Evolutionary conservation across 805 yeast species (phyloP).

Genomic region (Clavispora asparagi): DNA sequence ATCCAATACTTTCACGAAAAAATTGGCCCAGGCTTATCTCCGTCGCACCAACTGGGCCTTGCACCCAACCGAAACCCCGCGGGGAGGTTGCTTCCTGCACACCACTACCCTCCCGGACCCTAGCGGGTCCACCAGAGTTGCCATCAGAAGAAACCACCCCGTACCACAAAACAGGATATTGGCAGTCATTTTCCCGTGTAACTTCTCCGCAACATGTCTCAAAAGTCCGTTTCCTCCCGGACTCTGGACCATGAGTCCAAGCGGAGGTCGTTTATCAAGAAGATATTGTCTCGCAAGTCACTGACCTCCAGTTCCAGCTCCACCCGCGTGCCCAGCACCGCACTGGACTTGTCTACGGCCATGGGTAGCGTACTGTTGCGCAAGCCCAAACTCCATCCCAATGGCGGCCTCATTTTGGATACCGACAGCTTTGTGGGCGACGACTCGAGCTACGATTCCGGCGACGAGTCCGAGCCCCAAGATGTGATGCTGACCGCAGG

Average conservation of each 20-base stretch:
- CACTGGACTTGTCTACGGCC: neutral
- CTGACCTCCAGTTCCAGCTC: neutral
- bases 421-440: constrained; percentile 15
- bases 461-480: constrained; percentile 9
- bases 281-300: constrained; percentile 9
- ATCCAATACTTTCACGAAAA: too few relatives aligned
- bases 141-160: neutral
- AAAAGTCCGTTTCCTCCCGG: neutral
- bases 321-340: neutral
- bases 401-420: neutral
- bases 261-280: constrained; percentile 11
- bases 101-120: too few relatives aligned
- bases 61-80: too few relatives aligned
- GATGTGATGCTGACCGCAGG: constrained; percentile 14
- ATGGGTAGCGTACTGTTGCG: neutral
- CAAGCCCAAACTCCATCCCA: neutral
- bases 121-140: neutral
- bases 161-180: too few relatives aligned
- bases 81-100: too few relatives aligned
- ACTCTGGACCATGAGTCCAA: neutral
- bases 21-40: too few relatives aligned
- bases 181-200: too few relatives aligned
- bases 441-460: constrained; percentile 12
- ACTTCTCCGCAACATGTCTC: neutral
- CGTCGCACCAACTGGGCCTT: too few relatives aligned